Percentiles rank a stretch among this genome's conserved stretches.
Conservation (phyloP, 1,139 yeast genomes). For the Kodamaea anthophila region DNA sequence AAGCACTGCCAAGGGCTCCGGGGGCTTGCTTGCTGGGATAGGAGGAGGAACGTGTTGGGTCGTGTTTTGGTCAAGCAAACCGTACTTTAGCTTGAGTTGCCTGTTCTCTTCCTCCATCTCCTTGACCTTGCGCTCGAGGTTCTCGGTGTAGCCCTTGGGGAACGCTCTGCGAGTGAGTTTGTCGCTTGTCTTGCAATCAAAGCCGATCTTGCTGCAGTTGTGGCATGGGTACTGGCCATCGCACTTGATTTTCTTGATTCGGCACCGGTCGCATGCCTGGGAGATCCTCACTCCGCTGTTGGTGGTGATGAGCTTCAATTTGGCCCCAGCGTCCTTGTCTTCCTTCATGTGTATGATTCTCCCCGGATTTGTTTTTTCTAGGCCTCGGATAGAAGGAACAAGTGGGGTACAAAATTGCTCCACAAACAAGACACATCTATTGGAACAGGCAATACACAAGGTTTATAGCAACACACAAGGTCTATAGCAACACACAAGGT, state of each 20-base stretch:
- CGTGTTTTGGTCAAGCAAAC: constrained; percentile 2
- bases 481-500: no score
- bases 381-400: no score
- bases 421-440: no score
- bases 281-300: constrained; percentile 47
- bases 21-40: not conserved
- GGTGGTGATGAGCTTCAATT: constrained; percentile 36
- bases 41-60: not conserved
- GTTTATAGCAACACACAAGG: no score
- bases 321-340: constrained; percentile 11
- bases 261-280: constrained; percentile 77
- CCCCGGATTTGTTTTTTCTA: no score
- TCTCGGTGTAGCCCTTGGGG: constrained; percentile 61
- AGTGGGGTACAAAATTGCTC: not conserved
- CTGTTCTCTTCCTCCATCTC: constrained; percentile 56
- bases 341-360: no score
- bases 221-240: constrained; percentile 69
- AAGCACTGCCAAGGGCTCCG: not conserved
- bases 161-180: constrained; percentile 59
- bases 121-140: constrained; percentile 56
- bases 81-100: constrained; percentile 21
- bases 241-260: constrained; percentile 71
- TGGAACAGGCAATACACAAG: no score
- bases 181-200: constrained; percentile 66
- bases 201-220: constrained; percentile 58